Conservation (phyloP, 2,329 filamentous ascomycete species). For the Knufia fluminis region DNA sequence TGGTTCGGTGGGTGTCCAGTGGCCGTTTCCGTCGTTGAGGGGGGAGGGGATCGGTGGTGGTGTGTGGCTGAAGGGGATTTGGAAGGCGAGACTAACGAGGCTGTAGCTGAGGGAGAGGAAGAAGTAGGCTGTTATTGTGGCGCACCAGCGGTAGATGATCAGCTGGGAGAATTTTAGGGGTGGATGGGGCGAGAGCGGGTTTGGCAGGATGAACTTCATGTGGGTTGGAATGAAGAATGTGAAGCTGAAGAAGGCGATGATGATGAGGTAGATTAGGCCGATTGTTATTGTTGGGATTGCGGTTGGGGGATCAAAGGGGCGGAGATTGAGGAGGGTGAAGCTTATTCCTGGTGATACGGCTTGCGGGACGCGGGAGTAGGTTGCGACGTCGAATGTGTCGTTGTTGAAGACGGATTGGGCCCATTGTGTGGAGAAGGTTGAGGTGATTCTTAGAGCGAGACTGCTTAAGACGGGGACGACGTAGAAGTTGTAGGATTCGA, state of each 20-base stretch:
- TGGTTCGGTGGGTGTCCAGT: neutral
- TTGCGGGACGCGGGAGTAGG: constrained; percentile 42
- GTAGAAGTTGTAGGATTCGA: constrained; percentile 46
- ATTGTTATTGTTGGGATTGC: constrained; percentile 52
- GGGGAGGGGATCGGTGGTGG: constrained; percentile 37
- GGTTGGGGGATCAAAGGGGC: constrained; percentile 49
- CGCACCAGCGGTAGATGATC: constrained; percentile 48
- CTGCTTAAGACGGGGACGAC: constrained; percentile 43
- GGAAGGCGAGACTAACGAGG: constrained; percentile 54
- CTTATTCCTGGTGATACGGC: constrained; percentile 48
- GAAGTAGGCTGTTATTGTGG: constrained; percentile 50
- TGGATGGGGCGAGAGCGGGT: constrained; percentile 41
- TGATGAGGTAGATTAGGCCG: constrained; percentile 58
- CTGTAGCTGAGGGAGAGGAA: constrained; percentile 56
- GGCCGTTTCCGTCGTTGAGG: constrained; percentile 19
- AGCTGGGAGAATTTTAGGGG: constrained; percentile 51
- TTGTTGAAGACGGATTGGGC: constrained; percentile 25
- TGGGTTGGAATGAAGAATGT: constrained; percentile 57
- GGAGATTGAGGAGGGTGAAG: constrained; percentile 48
- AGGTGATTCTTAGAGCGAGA: constrained; percentile 40
- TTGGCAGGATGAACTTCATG: constrained; percentile 44
- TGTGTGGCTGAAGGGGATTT: constrained; percentile 50
- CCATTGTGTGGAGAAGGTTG: constrained; percentile 41
- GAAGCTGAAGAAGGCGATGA: constrained; percentile 58
- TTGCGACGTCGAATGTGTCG: constrained; percentile 29